These are phyloP conservation scores for Leccinum obscurum DNA, from an alignment of 768 basidiomycete genomes.

Conservation along the genomic window DNA sequence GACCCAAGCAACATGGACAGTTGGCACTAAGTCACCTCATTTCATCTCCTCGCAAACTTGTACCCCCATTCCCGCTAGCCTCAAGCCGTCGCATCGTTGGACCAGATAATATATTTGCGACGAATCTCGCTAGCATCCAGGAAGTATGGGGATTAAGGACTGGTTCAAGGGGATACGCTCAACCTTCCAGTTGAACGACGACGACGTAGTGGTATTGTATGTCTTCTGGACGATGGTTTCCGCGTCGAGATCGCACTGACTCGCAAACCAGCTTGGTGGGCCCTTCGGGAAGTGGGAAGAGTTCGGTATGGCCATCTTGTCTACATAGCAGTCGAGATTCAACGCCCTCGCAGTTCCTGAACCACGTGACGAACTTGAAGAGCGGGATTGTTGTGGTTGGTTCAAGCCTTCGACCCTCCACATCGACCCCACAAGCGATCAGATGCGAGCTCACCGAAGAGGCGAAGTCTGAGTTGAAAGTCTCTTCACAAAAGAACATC, in stretches of 20 bases:
- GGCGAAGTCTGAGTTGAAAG: not conserved
- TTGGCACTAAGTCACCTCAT: not conserved
- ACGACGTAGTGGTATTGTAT: not conserved
- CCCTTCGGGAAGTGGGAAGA: constrained; percentile 24
- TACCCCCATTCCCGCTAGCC: no score
- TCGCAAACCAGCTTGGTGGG: constrained; percentile 16
- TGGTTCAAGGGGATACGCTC: not conserved
- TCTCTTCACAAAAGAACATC: not conserved
- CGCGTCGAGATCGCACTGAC: not conserved
- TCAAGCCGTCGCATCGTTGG: not conserved
- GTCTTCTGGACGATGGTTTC: not conserved
- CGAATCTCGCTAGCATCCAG: not conserved
- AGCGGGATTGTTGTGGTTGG: not conserved
- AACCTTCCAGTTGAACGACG: not conserved
- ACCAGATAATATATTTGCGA: not conserved
- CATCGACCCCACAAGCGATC: constrained; percentile 8
- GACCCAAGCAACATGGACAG: not conserved
- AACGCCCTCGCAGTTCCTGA: constrained; percentile 10
- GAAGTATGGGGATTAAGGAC: not conserved
- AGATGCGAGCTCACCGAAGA: constrained; percentile 5
- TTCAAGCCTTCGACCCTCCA: not conserved
- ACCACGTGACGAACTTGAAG: not conserved
- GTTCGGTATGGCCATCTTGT: constrained; percentile 9
- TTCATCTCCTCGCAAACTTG: not conserved
- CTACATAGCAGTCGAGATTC: not conserved